Conservation (phyloP, 2,329 filamentous ascomycete genomes). For the Cordyceps tenuipes region DNA sequence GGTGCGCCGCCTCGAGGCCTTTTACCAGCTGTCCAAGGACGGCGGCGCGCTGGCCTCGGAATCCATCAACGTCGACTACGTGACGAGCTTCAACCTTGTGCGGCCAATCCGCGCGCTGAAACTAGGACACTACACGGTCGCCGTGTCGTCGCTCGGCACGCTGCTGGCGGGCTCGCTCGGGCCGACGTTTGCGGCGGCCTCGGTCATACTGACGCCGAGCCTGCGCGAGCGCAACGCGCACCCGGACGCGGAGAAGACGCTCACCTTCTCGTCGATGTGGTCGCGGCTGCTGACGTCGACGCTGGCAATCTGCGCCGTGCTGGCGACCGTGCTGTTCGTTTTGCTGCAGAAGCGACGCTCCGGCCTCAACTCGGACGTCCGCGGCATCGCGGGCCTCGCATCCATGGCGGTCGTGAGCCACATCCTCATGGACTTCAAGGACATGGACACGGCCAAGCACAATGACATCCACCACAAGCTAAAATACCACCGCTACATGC, state of each 20-base stretch:
- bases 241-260: conserved; percentile 39
- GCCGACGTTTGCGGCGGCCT: conserved; percentile 59
- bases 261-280: conserved; percentile 49
- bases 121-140: conserved; percentile 60
- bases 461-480: conserved; percentile 60
- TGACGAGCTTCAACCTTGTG: conserved; percentile 58
- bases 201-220: conserved; percentile 48
- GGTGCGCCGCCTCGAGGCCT: conserved; percentile 58
- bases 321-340: conserved; percentile 50
- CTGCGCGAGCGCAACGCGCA: conserved; percentile 34
- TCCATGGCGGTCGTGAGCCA: conserved; percentile 68
- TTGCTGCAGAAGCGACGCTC: conserved; percentile 55
- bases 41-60: conserved; percentile 53
- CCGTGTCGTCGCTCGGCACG: conserved; percentile 55
- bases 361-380: conserved; percentile 59
- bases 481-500: conserved; percentile 57
- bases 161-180: conserved; percentile 59
- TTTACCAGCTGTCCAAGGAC: conserved; percentile 54
- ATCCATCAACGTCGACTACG: conserved; percentile 67
- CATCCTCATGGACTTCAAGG: conserved; percentile 65
- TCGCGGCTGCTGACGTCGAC: conserved; percentile 53
- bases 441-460: conserved; percentile 59
- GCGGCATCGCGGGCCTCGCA: conserved; percentile 64
- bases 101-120: conserved; percentile 55
- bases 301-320: conserved; percentile 48